A percentile compares a stretch with the other conserved stretches of the same genome.
Conservation (phyloP, 805 yeast species). For the Lipomyces orientalis region DNA sequence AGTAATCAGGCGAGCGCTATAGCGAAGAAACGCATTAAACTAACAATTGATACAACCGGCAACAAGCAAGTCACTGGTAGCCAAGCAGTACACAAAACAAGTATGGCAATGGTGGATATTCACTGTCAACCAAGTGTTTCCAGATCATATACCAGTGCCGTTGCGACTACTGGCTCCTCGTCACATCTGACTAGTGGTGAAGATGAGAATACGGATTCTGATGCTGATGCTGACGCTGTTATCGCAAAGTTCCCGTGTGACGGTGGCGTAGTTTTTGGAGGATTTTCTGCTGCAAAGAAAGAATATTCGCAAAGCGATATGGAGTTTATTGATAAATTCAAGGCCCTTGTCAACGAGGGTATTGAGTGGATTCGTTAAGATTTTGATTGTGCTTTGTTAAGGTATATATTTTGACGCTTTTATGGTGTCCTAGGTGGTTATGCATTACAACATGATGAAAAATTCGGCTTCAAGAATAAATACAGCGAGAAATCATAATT, state of each 20-base stretch:
- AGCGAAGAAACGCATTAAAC: not conserved
- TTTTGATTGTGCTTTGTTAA: not conserved
- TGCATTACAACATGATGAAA: not conserved
- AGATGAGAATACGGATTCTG: not conserved
- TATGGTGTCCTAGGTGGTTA: not conserved
- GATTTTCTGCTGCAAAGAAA: slow-evolving; percentile 3
- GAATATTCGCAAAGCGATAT: slow-evolving; percentile 4
- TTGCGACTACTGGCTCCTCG: slow-evolving; percentile 11
- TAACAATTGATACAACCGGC: not conserved
- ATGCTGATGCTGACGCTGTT: slow-evolving; percentile 6
- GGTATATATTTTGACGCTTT: not conserved
- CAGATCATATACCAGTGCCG: slow-evolving; percentile 8
- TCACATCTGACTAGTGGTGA: slow-evolving; percentile 3
- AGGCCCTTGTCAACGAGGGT: not conserved
- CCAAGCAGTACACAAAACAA: not conserved
- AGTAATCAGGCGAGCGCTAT: not conserved
- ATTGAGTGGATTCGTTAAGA: slow-evolving; percentile 7
- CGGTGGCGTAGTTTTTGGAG: slow-evolving; percentile 7
- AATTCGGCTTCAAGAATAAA: not conserved
- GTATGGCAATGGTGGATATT: not conserved
- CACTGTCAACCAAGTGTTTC: not conserved
- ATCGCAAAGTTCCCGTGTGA: slow-evolving; percentile 1
- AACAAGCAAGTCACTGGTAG: not conserved
- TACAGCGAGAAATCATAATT: slow-evolving; percentile 6
- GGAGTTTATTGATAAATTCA: slow-evolving; percentile 1